These are phyloP conservation scores for Solanum lycopersicoides DNA, from an alignment of 257 asterid species.

Conservation along the genomic window DNA sequence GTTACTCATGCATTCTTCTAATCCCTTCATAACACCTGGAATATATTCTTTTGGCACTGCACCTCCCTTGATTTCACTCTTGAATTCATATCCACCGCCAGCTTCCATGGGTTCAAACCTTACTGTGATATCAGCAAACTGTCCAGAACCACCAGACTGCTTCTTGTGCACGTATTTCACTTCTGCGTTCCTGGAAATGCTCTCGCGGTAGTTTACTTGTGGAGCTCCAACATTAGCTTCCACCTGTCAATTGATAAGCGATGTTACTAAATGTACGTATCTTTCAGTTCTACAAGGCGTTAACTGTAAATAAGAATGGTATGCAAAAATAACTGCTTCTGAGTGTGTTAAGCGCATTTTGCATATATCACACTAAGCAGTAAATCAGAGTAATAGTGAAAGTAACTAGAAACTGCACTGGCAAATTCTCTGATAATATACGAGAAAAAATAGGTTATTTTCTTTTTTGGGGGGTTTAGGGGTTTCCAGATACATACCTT, in stretches of 20 bases:
- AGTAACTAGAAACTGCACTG: background rate
- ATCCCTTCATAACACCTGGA: conserved; percentile 97
- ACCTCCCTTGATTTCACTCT: conserved; percentile 96
- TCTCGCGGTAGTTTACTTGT: conserved; percentile 94
- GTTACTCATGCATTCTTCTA: conserved; percentile 89
- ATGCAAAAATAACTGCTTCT: background rate
- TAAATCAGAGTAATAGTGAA: background rate
- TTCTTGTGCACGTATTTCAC: conserved; percentile 89
- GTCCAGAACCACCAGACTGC: conserved; percentile 96
- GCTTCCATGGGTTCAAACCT: conserved; percentile 90
- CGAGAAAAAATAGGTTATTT: background rate
- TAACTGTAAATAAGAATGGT: background rate
- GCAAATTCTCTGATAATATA: background rate
- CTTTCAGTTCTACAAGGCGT: background rate
- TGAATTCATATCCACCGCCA: conserved; percentile 87
- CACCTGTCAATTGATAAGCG: conserved; percentile 38
- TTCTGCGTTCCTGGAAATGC: conserved; percentile 75
- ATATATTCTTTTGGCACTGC: conserved; percentile 89
- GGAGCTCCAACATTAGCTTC: conserved; percentile 99
- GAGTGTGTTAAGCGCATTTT: background rate
- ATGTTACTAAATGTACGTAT: background rate
- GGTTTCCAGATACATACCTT: conserved; percentile 39
- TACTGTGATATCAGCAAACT: conserved; percentile 84
- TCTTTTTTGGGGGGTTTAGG: background rate
- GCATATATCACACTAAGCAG: background rate